Conservation (phyloP, 257 asterid genomes). For the Cordia subcordata region DNA sequence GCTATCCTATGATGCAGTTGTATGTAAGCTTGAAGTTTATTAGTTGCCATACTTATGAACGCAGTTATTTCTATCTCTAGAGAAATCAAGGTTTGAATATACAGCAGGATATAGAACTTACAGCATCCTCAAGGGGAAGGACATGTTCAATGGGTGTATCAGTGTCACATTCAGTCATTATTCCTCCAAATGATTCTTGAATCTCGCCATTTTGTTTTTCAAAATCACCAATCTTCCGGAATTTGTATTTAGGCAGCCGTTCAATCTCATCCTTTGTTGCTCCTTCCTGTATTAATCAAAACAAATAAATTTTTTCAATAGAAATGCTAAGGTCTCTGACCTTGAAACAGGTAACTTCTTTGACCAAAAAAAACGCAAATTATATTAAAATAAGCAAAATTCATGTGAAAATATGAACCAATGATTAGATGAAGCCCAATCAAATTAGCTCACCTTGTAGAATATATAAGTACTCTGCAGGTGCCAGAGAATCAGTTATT, state of each 20-base stretch:
- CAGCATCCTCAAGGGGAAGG: slow-evolving; percentile 88
- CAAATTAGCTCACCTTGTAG: no score
- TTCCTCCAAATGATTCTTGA: slow-evolving; percentile 90
- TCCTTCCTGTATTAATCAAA: slow-evolving; percentile 70
- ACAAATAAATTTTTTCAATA: neutral
- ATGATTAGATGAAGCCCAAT: no score
- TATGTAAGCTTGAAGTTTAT: no score
- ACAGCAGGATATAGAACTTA: slow-evolving; percentile 30
- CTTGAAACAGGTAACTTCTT: neutral
- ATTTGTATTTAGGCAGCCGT: slow-evolving; percentile 71
- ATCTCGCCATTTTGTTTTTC: slow-evolving; percentile 89
- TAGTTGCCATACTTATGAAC: neutral
- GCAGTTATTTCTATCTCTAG: neutral
- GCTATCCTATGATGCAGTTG: no score
- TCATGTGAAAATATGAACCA: no score
- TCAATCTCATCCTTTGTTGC: slow-evolving; percentile 96
- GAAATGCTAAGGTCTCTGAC: neutral
- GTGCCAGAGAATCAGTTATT: no score
- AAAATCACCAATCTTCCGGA: slow-evolving; percentile 71
- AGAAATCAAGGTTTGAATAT: neutral
- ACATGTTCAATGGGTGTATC: slow-evolving; percentile 73
- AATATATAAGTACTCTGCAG: no score
- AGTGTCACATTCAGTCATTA: slow-evolving; percentile 79
- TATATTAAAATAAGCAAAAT: no score
- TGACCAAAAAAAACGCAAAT: neutral